phyloP scores from a whole-genome alignment of 2,329 filamentous ascomycete species.

The Pseudogymnoascus destructans region DNA sequence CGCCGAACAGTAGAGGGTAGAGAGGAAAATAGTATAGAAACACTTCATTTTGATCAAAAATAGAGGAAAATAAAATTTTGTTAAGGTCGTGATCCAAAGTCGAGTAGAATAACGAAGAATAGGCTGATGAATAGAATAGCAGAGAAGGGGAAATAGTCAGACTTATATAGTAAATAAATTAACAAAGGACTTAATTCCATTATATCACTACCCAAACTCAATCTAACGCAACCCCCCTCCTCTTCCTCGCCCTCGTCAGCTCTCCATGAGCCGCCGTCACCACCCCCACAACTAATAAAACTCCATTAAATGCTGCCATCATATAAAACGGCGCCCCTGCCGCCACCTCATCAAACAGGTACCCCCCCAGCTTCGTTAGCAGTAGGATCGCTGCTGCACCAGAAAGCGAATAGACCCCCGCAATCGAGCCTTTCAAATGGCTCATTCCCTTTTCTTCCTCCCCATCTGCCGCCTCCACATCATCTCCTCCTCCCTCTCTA shows the following conservation, averaged over 20 bases:
- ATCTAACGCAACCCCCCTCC: background rate
- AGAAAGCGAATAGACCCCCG: slow-evolving; percentile 83
- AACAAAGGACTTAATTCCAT: background rate
- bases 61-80: too few species aligned
- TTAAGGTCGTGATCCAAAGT: too few species aligned
- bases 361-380: slow-evolving; percentile 81
- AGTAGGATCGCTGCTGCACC: slow-evolving; percentile 83
- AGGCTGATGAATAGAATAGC: too few species aligned
- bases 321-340: slow-evolving; percentile 81
- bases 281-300: slow-evolving; percentile 43
- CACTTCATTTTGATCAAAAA: too few species aligned
- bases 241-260: slow-evolving; percentile 12
- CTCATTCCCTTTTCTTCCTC: slow-evolving; percentile 28
- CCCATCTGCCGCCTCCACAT: slow-evolving; percentile 3
- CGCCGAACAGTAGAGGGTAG: too few species aligned
- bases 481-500: background rate
- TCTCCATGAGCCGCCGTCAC: slow-evolving; percentile 23
- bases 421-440: slow-evolving; percentile 78
- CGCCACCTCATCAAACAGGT: slow-evolving; percentile 65
- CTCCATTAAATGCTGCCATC: slow-evolving; percentile 77
- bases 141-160: too few species aligned
- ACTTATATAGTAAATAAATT: too few species aligned
- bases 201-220: background rate
- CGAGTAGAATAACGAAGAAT: too few species aligned
- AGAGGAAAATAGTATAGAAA: too few species aligned